Percentiles rank a stretch among this genome's conserved stretches.
Conservation (phyloP, 306 rosid genomes). For the Cicer yamashitae region DNA sequence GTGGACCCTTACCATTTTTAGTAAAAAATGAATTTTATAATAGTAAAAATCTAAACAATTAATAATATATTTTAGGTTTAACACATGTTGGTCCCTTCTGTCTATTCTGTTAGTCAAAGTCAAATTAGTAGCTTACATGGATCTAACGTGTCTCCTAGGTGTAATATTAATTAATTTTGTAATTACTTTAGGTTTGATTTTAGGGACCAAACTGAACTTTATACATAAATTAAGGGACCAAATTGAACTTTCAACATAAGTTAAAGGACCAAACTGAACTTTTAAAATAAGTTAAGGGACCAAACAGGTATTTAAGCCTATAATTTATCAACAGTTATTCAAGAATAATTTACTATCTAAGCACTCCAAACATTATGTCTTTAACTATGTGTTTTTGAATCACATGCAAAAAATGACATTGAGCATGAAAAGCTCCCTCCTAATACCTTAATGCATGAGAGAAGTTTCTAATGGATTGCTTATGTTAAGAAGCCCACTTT, state of each 20-base stretch:
- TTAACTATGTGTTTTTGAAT: background rate
- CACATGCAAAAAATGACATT: background rate
- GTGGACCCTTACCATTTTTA: no score
- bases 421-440: background rate
- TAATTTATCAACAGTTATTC: background rate
- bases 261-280: background rate
- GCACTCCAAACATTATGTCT: background rate
- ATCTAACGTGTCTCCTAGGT: no score
- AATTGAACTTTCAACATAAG: no score
- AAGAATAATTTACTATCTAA: conserved; percentile 7
- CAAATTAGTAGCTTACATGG: no score
- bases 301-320: background rate
- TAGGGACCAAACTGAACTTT: no score
- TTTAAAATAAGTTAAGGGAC: background rate
- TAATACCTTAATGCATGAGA: background rate
- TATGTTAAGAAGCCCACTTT: background rate
- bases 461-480: background rate
- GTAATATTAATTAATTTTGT: no score
- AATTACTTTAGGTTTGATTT: no score
- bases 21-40: no score
- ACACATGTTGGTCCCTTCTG: no score
- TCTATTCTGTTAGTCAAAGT: no score
- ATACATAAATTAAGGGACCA: background rate
- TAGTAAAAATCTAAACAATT: background rate
- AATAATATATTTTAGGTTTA: background rate